Base-by-base conservation (phyloP, 2,329 filamentous ascomycete genomes). In the Aspergillus ibericus region DNA sequence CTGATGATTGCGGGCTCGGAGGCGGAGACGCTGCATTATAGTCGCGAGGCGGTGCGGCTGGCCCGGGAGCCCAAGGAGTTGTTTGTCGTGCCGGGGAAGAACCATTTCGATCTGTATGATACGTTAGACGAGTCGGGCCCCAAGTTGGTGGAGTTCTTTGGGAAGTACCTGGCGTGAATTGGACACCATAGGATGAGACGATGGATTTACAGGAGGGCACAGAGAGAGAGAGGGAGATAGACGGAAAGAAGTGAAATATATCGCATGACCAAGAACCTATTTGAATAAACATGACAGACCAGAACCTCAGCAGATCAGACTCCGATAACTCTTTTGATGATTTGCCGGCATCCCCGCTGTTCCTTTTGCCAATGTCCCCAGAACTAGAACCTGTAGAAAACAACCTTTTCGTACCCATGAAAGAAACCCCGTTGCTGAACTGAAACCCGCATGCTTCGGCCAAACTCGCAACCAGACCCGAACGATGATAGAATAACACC, bases 61-160 rank as follows among this genome's bases (percentile, higher is more conserved):
- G 69, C 69, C 1, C 56, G 60, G 32, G 67, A 68, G 53, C 69
- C 69, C 0, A 72, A 71, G 55, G 69, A 72, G 53, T 42, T 72
- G 27, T 63, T 64, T 47, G 44, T 67, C 9, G 55, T 70, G 16
- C 16, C 61, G 20, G 66, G 68, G 4, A 62, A 53, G 59, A 67
- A 56, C 5, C 70, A 72, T 55, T 59, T 66, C 10, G 68, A 67
- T 56, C 55, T 70, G 13, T 71, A 72, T 56, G 70, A 71, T 59
- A 44, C 68, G 1, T 61, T 72, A 3, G 66, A 65, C 10, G 61
- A 35, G 35, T 56, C 53, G 42, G 58, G 62, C 5, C 55, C 55
- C 2, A 66, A 65, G 59, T 13, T 65, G 40, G 49, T 53, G 34
- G 1, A 29, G 35, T 53, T 53, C 16, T 53, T 53, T 32, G 15